Evolutionary conservation across 2,329 filamentous ascomycete species (phyloP).

Genomic region (Pestalotiopsis sp.): DNA sequence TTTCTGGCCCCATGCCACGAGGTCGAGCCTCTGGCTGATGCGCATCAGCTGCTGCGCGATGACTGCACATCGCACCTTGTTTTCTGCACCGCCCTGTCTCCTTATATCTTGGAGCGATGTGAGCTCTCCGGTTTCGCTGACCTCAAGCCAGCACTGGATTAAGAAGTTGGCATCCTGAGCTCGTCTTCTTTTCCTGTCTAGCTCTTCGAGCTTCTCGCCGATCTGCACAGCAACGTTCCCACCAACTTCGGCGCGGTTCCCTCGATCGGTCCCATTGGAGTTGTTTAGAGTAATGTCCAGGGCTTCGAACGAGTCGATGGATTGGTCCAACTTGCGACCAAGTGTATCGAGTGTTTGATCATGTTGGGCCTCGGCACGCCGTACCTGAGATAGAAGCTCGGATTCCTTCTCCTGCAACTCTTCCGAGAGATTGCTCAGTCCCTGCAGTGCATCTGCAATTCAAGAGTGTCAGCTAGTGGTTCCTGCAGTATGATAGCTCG

Average conservation of each 20-base stretch:
- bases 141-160: slow-evolving; percentile 95
- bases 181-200: slow-evolving; percentile 87
- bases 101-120: slow-evolving; percentile 87
- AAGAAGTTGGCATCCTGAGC: slow-evolving; percentile 93
- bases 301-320: slow-evolving; percentile 88
- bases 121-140: slow-evolving; percentile 85
- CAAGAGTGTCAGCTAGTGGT: not conserved
- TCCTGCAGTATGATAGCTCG: not conserved
- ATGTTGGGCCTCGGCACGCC: slow-evolving; percentile 89
- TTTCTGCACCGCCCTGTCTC: slow-evolving; percentile 81
- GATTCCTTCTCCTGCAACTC: slow-evolving; percentile 90
- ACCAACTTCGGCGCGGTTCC: slow-evolving; percentile 57
- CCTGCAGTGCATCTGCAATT: slow-evolving; percentile 61
- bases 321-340: slow-evolving; percentile 86
- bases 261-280: slow-evolving; percentile 45
- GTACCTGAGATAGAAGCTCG: slow-evolving; percentile 85
- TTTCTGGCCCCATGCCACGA: slow-evolving; percentile 66
- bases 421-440: slow-evolving; percentile 71
- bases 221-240: slow-evolving; percentile 94
- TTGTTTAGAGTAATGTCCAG: slow-evolving; percentile 82
- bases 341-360: slow-evolving; percentile 87
- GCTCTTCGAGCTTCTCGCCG: slow-evolving; percentile 88
- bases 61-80: slow-evolving; percentile 90
- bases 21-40: slow-evolving; percentile 89
- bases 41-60: slow-evolving; percentile 92